phyloP scores from a whole-genome alignment of 371 early-diverging fungal species.

The Mucor indicus region DNA sequence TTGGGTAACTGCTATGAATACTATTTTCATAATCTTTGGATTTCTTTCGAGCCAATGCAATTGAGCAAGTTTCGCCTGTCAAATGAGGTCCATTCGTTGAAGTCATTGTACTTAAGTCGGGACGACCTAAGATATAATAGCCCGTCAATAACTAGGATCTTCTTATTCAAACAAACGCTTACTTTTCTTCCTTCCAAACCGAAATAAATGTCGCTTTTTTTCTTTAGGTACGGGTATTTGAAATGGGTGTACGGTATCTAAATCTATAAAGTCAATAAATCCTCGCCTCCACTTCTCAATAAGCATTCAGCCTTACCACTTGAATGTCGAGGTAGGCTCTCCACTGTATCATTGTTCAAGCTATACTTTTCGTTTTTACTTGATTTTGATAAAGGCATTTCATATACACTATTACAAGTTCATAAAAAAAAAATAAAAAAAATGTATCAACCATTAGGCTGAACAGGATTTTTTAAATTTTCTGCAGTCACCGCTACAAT shows the following conservation, averaged over 20 bases:
- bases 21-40: conserved; percentile 20
- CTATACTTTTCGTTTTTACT: neutral
- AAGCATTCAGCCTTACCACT: too few relatives aligned
- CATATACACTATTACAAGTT: neutral
- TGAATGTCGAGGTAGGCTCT: conserved; percentile 3
- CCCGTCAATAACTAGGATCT: too few relatives aligned
- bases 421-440: neutral
- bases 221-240: conserved; percentile 23
- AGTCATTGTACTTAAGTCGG: conserved; percentile 20
- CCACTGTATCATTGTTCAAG: neutral
- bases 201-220: conserved; percentile 29
- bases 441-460: too few relatives aligned
- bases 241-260: conserved; percentile 5
- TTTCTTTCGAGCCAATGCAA: conserved; percentile 14
- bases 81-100: too few relatives aligned
- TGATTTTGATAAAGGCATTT: conserved; percentile 7
- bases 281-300: too few relatives aligned
- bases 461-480: too few relatives aligned
- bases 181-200: conserved; percentile 42
- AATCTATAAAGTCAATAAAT: too few relatives aligned
- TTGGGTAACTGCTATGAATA: neutral
- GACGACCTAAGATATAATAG: conserved; percentile 9
- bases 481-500: too few relatives aligned
- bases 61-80: too few relatives aligned
- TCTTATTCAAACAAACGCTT: neutral